Evolutionary conservation across 1,284 basidiomycete genomes (phyloP), one percentile per base, ranked within the genome.

Genomic region (Caloboletus firmus): DNA sequence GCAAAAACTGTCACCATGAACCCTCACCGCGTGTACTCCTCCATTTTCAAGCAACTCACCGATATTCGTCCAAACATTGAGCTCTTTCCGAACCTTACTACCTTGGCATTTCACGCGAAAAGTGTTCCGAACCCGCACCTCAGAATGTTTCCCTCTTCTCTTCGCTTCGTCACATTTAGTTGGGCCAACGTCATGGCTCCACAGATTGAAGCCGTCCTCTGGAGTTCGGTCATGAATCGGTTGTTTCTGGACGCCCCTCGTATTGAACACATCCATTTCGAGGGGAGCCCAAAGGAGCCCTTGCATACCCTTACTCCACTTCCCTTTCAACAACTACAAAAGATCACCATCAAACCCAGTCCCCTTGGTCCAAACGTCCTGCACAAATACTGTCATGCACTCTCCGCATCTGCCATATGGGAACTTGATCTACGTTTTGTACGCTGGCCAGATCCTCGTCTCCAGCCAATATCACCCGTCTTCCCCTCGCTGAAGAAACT

Each of bases 21-120:
- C 34, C 62, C 65, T 13, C 63, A 66, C 18, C 62, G 68, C 31
- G 48, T 68, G 22, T 62, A 69, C 36, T 70, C 64, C 43, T 68
- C 66, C 46, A 69, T 65, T 20, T 68, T 67, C 48, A 65, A 52
- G 15, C 67, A 70, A 24, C 66, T 65, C 20, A 46, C 42, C 32
- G 36, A 43, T 20, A 62, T 70, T 17, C 68, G 64, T 41, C 56
- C 68, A 52, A 56, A 68, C 28, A 46, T 62, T 4, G 62, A 69
- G 10, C 64, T 70, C 51, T 70, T 70, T 30, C 64, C 68, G 1
- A 65, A 67, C 32, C 68, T 69, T 7, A 30, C 20, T 9, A 45
- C 46, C 17, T 47, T 67, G 18, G 50, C 50, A 17, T 51, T 62
- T 22, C 62, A 63, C 18, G 61, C 61, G 8, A 67, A 61, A 46